These are phyloP conservation scores for Trichosanthes truncata DNA, from an alignment of 306 rosid genomes.

Conservation along the genomic window DNA sequence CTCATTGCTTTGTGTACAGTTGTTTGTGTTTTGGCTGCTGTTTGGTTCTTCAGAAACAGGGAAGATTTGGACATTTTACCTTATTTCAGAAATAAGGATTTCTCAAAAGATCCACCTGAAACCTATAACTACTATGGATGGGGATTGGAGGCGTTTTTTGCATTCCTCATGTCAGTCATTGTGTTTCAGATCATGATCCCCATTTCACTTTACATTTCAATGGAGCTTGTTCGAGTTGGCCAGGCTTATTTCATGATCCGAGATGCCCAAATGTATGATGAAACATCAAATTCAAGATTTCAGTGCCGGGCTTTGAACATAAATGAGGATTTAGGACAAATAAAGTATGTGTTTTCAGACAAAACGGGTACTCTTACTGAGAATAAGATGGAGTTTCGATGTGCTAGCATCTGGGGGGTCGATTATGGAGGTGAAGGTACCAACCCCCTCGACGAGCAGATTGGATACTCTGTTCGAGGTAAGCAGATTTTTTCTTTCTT, in stretches of 20 bases:
- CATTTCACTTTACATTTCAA: conserved; percentile 81
- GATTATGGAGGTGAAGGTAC: conserved; percentile 45
- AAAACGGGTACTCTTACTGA: conserved; percentile 96
- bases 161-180: conserved; percentile 88
- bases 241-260: conserved; percentile 89
- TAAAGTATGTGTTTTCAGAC: conserved; percentile 84
- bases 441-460: conserved; percentile 28
- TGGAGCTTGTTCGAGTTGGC: conserved; percentile 93
- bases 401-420: conserved; percentile 76
- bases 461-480: conserved; percentile 53
- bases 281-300: conserved; percentile 61
- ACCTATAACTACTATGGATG: conserved; percentile 54
- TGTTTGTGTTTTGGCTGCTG: conserved; percentile 61
- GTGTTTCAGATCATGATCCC: conserved; percentile 97
- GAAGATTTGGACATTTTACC: conserved; percentile 39
- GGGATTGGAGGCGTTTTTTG: conserved; percentile 68
- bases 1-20: conserved; percentile 60
- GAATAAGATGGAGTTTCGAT: conserved; percentile 95
- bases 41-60: conserved; percentile 59
- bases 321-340: conserved; percentile 95
- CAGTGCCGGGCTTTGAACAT: conserved; percentile 94
- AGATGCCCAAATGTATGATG: conserved; percentile 70
- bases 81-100: conserved; percentile 55
- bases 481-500: not conserved
- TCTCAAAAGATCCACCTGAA: conserved; percentile 16